Evolutionary conservation across 208 protist genomes (phyloP), one percentile per base, ranked within the genome.

Genomic region (Acanthamoeba sp.): DNA sequence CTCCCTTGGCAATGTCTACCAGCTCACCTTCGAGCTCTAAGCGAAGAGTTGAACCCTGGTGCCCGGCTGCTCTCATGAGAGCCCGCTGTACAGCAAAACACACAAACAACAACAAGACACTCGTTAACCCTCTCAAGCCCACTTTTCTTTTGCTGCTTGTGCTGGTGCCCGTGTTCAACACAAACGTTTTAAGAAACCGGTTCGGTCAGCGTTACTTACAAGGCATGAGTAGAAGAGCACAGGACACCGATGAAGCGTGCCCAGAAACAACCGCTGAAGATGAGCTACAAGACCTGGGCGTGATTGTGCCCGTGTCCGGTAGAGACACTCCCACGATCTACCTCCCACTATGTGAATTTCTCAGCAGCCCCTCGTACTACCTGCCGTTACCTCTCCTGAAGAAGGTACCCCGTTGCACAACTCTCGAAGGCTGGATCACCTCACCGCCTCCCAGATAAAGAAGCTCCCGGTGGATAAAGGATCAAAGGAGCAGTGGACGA

Each of bases 1-100:
- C 88, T 93, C 88, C 20, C 50, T 93, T 14, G 88, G 88, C 62
- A 93, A 93, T 62, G 45, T 93, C 40, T 93, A 93, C 40, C 29
- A 64, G 42, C 40, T 93, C 45, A 14, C 24, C 42, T 78, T 93
- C 57, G 87, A 64, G 45, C 32, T 62, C 45, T 88, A 88, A 88
- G 71, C 38, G 36, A n/a, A n/a, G n/a, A n/a, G n/a, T n/a, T n/a
- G n/a, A n/a, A n/a, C n/a, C n/a, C n/a, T n/a, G n/a, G n/a, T n/a
- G n/a, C n/a, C n/a, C n/a, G n/a, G n/a, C n/a, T n/a, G n/a, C n/a
- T n/a, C n/a, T n/a, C n/a, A n/a, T n/a, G n/a, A n/a, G n/a, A n/a
- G n/a, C n/a, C n/a, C n/a, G n/a, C n/a, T n/a, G n/a, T n/a, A n/a
- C n/a, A n/a, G n/a, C n/a, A n/a, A n/a, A n/a, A n/a, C n/a, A n/a